Conservation (phyloP, 2,329 filamentous ascomycete species). For the Colletotrichum liriopes region DNA sequence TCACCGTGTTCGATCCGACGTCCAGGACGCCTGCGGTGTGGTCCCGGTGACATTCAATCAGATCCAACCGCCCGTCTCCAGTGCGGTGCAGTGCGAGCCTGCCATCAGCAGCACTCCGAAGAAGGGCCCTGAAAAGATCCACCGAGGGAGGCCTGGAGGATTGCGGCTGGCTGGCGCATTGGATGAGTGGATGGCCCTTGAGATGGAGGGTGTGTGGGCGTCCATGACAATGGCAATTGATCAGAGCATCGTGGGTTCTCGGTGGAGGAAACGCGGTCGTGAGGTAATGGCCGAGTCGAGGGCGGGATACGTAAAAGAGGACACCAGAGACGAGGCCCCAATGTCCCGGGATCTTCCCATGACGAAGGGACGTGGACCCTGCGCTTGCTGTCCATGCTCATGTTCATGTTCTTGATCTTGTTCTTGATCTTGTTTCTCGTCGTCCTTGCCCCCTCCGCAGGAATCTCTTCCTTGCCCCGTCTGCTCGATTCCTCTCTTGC, state of each 20-base stretch:
- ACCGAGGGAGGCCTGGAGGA: constrained; percentile 20
- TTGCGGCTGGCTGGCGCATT: constrained; percentile 25
- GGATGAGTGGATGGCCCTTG: background rate
- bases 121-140: constrained; percentile 25
- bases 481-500: background rate
- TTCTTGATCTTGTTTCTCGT: constrained; percentile 8
- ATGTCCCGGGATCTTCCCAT: constrained; percentile 5
- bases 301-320: constrained; percentile 12
- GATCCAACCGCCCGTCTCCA: background rate
- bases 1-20: constrained; percentile 28
- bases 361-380: constrained; percentile 17
- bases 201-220: constrained; percentile 26
- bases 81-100: background rate
- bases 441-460: background rate
- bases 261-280: constrained; percentile 16
- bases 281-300: background rate
- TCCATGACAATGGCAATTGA: constrained; percentile 5
- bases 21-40: background rate
- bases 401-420: background rate
- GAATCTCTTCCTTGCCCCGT: constrained; percentile 4
- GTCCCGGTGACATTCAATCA: background rate
- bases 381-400: background rate
- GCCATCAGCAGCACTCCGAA: constrained; percentile 28
- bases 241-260: background rate
- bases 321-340: background rate